Percentiles rank a stretch among this genome's conserved stretches.
These are phyloP conservation scores for Naganishia friedmannii DNA, from an alignment of 768 basidiomycete species.

Conservation along the genomic window DNA sequence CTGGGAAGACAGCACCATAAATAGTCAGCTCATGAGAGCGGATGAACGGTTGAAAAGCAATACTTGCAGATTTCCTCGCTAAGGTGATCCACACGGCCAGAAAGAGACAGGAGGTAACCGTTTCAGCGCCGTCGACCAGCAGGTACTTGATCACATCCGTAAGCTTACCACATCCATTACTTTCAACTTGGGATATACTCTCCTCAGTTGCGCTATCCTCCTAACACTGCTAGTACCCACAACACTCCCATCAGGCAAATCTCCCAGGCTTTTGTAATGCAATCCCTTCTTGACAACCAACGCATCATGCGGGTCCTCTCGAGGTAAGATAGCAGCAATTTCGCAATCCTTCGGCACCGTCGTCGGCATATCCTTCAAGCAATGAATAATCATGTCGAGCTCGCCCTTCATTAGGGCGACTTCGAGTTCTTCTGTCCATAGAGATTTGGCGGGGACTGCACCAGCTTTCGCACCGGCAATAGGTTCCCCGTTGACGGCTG, in stretches of 20 bases:
- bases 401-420: constrained; percentile 67
- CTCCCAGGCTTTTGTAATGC: constrained; percentile 68
- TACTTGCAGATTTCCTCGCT: constrained; percentile 77
- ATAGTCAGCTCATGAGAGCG: background rate
- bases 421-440: constrained; percentile 98
- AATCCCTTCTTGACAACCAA: constrained; percentile 77
- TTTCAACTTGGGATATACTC: constrained; percentile 68
- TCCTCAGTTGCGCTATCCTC: constrained; percentile 81
- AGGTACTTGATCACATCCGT: constrained; percentile 58
- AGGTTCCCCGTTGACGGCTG: background rate
- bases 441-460: constrained; percentile 52
- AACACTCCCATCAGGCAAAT: constrained; percentile 80
- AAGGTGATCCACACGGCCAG: constrained; percentile 50
- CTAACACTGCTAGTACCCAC: constrained; percentile 96
- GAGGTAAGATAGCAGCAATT: constrained; percentile 75
- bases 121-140: background rate
- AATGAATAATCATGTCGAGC: constrained; percentile 91
- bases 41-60: constrained; percentile 6
- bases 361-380: constrained; percentile 90
- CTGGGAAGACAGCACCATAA: constrained; percentile 5
- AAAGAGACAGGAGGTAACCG: constrained; percentile 2
- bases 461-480: constrained; percentile 31
- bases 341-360: constrained; percentile 76
- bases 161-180: constrained; percentile 68
- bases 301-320: constrained; percentile 85